These are phyloP conservation scores for Phialocephala sp. DNA, from an alignment of 2,329 filamentous ascomycete species.

Conservation along the genomic window DNA sequence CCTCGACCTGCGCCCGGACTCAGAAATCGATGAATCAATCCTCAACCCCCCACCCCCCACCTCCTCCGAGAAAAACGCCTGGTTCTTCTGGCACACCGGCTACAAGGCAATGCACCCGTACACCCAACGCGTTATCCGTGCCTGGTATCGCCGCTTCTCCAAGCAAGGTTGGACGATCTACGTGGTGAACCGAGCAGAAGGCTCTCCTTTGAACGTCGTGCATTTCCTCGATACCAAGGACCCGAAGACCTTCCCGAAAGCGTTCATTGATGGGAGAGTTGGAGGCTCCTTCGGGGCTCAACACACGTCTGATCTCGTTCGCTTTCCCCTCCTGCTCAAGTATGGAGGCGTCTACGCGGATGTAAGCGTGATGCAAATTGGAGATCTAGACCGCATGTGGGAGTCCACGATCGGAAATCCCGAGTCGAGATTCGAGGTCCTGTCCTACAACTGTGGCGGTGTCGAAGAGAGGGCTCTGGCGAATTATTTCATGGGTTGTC, in stretches of 20 bases:
- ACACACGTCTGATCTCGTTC: conserved; percentile 63
- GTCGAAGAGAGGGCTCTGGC: conserved; percentile 46
- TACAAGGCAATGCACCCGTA: conserved; percentile 56
- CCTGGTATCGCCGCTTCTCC: conserved; percentile 59
- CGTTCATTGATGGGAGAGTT: conserved; percentile 56
- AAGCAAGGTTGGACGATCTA: conserved; percentile 59
- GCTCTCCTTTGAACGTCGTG: conserved; percentile 54
- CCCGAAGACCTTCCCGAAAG: conserved; percentile 51
- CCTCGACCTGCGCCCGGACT: conserved; percentile 54
- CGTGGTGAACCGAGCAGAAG: conserved; percentile 52
- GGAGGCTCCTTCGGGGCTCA: conserved; percentile 56
- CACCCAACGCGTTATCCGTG: conserved; percentile 56
- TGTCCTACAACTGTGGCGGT: conserved; percentile 52
- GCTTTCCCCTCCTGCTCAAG: conserved; percentile 59
- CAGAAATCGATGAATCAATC: conserved; percentile 51
- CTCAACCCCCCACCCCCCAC: conserved; percentile 47
- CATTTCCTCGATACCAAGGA: conserved; percentile 55
- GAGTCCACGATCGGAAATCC: conserved; percentile 53
- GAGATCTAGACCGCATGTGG: conserved; percentile 61
- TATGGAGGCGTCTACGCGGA: conserved; percentile 65
- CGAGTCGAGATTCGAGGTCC: conserved; percentile 52
- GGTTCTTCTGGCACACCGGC: conserved; percentile 64
- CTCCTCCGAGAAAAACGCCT: conserved; percentile 56
- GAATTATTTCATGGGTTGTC: conserved; percentile 55
- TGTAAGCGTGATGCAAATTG: conserved; percentile 61